Evolutionary conservation across 2,329 filamentous ascomycete species (phyloP), one percentile per base, ranked within the genome.

Genomic region (Trichoderma sp.): DNA sequence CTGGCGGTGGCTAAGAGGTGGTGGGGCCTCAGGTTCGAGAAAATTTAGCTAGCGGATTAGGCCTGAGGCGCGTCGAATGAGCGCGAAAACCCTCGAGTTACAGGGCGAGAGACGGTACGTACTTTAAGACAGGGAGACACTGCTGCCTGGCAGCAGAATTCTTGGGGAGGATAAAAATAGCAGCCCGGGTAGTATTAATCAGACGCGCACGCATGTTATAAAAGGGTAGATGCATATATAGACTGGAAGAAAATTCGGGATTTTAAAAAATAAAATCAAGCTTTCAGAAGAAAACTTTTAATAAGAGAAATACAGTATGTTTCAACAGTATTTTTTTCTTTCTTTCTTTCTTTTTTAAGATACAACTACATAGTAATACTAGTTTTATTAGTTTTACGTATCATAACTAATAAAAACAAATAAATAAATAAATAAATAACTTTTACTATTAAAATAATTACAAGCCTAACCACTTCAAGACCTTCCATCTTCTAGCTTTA

Each of bases 1-100:
- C 77, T 76, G 76, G 76, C 74, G 76, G 77, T 78, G 74, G 71
- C 73, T 76, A 77, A 79, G 78, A 78, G 78, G 75, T 77, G 78
- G 78, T 79, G 78, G 78, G 78, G 75, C 74, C 74, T 73, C 74
- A 48, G 37, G 74, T 73, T 72, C 74, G 73, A 73, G 75, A 76
- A 76, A 76, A 78, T 75, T 78, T 76, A 74, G 76, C 74, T 74
- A 74, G 74, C 71, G 70, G 73, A 70, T 72, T 67, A 60, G 61
- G 71, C 71, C 76, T 78, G 75, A 75, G 72, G 75, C 74, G 68
- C 68, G 68, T 69, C 58, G n/a, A 56, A 48, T 39, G 54, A 56
- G 68, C 68, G 67, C 67, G 68, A 68, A 52, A 57, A 59, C 54
- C 63, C 54, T 39, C 25, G 59, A 12, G 25, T 37, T 27, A 25